Percentiles rank a stretch among this genome's conserved stretches.
Conservation (phyloP, 306 rosid genomes). For the Lathyrus oleraceus region DNA sequence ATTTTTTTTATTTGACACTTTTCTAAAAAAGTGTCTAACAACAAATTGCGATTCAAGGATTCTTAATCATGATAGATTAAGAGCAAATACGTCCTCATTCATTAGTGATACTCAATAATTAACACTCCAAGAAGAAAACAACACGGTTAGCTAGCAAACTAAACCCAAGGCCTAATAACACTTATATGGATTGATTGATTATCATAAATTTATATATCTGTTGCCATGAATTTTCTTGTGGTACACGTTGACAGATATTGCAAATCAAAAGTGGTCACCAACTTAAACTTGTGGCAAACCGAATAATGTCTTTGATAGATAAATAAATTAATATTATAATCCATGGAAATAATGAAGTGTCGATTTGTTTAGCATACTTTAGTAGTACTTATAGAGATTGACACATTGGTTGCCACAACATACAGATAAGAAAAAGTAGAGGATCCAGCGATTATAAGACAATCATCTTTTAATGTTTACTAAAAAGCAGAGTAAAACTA, state of each 20-base stretch:
- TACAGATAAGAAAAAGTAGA: no score
- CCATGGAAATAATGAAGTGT: no score
- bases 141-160: slow-evolving; percentile 6
- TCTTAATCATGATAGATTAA: slow-evolving; percentile 30
- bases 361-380: no score
- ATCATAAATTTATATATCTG: no score
- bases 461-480: no score
- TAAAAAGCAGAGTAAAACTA: no score
- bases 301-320: background rate
- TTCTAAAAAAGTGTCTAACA: slow-evolving; percentile 21
- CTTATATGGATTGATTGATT: background rate
- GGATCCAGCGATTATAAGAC: no score
- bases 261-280: slow-evolving; percentile 8
- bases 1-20: background rate
- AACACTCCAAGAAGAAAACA: slow-evolving; percentile 21
- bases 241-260: slow-evolving; percentile 35
- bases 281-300: slow-evolving; percentile 14
- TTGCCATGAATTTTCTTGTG: slow-evolving; percentile 30
- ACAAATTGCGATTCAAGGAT: slow-evolving; percentile 35
- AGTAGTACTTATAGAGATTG: no score
- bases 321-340: no score
- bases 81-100: slow-evolving; percentile 26
- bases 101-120: slow-evolving; percentile 17
- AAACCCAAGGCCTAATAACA: slow-evolving; percentile 4
- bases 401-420: no score